phyloP scores from a whole-genome alignment of 1,284 basidiomycete species.

The Austroboletus novae-zelandiae region DNA sequence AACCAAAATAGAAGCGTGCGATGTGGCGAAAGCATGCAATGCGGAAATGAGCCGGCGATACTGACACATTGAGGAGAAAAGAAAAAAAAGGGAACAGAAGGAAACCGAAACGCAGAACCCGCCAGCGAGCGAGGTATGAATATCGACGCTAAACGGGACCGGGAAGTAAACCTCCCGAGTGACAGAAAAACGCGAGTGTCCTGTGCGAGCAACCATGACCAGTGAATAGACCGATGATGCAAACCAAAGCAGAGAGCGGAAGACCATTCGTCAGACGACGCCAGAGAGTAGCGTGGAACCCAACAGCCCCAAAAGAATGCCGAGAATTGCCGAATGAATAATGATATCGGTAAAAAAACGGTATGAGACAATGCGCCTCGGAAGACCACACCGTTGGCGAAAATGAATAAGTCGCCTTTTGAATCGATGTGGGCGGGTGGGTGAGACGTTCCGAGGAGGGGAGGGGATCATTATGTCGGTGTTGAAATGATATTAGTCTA shows the following conservation, averaged over 20 bases:
- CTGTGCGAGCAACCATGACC: conserved; percentile 41
- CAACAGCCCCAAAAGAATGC: conserved; percentile 34
- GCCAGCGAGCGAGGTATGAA: conserved; percentile 46
- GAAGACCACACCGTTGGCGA: conserved; percentile 14
- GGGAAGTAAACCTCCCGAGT: conserved; percentile 28
- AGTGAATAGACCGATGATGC: conserved; percentile 25
- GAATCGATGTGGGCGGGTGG: conserved; percentile 2
- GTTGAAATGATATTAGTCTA: conserved; percentile 35
- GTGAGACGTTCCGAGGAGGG: conserved; percentile 13
- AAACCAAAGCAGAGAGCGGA: conserved; percentile 33
- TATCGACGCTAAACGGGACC: conserved; percentile 39
- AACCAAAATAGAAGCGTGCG: conserved; percentile 37
- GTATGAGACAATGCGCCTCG: conserved; percentile 25
- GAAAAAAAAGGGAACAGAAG: conserved; percentile 25
- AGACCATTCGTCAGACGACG: conserved; percentile 34
- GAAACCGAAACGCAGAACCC: conserved; percentile 21
- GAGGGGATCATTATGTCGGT: conserved; percentile 25
- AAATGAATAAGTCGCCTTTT: conserved; percentile 6
- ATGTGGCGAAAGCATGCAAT: conserved; percentile 44
- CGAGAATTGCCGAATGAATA: conserved; percentile 43
- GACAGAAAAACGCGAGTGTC: conserved; percentile 33
- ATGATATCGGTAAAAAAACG: conserved; percentile 41
- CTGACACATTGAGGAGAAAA: conserved; percentile 40
- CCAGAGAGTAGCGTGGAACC: conserved; percentile 29
- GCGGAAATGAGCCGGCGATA: conserved; percentile 38